Evolutionary conservation across 805 yeast species (phyloP), one percentile per base, ranked within the genome.

Genomic region (Yamadazyma phyllophila): DNA sequence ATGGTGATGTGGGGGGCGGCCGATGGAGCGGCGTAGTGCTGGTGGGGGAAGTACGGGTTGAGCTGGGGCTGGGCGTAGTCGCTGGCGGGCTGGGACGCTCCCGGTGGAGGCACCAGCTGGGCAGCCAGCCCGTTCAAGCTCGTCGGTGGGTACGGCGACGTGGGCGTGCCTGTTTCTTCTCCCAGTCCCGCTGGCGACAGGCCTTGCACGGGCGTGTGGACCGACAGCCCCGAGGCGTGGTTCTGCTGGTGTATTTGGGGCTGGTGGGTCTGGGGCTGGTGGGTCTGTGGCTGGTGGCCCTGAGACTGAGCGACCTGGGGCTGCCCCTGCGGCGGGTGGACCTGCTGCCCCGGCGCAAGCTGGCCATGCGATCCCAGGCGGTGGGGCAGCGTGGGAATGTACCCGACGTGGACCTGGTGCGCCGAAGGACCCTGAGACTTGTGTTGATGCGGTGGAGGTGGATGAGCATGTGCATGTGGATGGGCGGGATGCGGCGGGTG

Each of bases 1-100:
- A 51, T 43, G 37, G 54, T 35, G 7, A 43, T 30, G 13, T 35
- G 26, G 24, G 29, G 38, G 16, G 40, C 40, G 9, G 40, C 26
- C 10, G 36, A 13, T 2, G 37, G 34, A 9, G 39, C 37, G 2
- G 44, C 29, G 27, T 33, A 42, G 12, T 42, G 39, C 13, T 42
- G 45, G 30, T 34, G 38, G 12, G 35, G 45, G 27, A 16, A 29
- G 30, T 42, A 39, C 5, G 43, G 36, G 24, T 37, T 32, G 2
- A 39, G 20, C 20, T 36, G 13, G 10, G 36, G 36, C 7, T n/a
- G 36, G 10, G 17, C 6, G 24, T 3, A 20, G 3, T 20, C 24
- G 24, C 24, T 6, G 6, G 24, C 24, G 6, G 3, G 24, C 29
- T 9, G 27, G 39, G 13, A 13, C 13, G 13, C 3, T 4, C 2